These are phyloP conservation scores for Hyphodiscus sp. DNA, from an alignment of 2,329 filamentous ascomycete species.

Conservation along the genomic window DNA sequence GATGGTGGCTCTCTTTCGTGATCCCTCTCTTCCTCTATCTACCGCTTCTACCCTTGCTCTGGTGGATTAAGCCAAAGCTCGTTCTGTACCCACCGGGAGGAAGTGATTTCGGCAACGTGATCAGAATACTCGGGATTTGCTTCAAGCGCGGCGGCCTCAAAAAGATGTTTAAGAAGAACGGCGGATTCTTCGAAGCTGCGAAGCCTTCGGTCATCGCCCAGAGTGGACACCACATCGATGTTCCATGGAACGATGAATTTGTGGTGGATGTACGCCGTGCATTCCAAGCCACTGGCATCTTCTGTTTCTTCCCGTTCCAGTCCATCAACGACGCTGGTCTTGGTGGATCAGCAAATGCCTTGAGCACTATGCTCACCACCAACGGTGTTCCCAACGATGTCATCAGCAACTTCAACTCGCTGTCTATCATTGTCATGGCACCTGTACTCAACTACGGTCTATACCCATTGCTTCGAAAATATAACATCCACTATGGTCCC, in stretches of 20 bases:
- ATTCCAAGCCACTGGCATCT: conserved; percentile 62
- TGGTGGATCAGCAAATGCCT: conserved; percentile 42
- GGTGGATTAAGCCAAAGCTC: conserved; percentile 34
- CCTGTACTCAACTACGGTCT: conserved; percentile 61
- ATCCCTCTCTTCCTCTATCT: conserved; percentile 54
- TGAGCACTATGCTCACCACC: conserved; percentile 54
- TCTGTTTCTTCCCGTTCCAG: conserved; percentile 46
- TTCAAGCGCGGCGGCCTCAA: conserved; percentile 55
- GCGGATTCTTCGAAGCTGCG: conserved; percentile 58
- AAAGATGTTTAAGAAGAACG: conserved; percentile 48
- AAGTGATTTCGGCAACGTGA: conserved; percentile 40
- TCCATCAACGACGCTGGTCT: conserved; percentile 36
- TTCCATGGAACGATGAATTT: conserved; percentile 77
- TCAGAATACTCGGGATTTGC: conserved; percentile 36
- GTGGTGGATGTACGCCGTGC: conserved; percentile 71
- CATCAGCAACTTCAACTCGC: conserved; percentile 68
- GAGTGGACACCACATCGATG: conserved; percentile 53
- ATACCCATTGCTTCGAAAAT: conserved; percentile 60
- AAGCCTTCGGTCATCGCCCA: conserved; percentile 58
- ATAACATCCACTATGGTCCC: conserved; percentile 61
- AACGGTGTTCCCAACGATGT: conserved; percentile 72
- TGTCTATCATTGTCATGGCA: conserved; percentile 68
- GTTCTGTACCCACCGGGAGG: conserved; percentile 40
- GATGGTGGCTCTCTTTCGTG: conserved; percentile 43
- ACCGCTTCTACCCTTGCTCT: conserved; percentile 46